phyloP scores from a whole-genome alignment of 352 stramenopile genomes.

The Globisporangium iwayamae region DNA sequence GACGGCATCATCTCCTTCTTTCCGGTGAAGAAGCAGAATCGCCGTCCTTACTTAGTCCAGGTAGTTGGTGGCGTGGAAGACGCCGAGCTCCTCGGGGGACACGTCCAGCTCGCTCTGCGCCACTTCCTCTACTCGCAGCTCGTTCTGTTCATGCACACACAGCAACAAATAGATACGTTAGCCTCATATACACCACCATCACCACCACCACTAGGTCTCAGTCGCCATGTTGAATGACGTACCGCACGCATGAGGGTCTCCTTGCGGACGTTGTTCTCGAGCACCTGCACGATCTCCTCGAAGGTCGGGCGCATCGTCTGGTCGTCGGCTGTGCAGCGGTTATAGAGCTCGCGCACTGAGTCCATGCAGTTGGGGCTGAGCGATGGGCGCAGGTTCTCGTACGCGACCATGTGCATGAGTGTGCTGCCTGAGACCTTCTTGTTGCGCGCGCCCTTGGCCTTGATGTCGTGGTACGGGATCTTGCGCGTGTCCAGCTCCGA shows the following conservation, averaged over 20 bases:
- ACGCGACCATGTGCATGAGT: constrained; percentile 89
- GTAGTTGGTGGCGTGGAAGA: constrained; percentile 82
- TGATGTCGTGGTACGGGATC: constrained; percentile 88
- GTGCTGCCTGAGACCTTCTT: constrained; percentile 85
- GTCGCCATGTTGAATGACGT: constrained; percentile 21
- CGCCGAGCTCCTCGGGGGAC: constrained; percentile 78
- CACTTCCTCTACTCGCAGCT: constrained; percentile 18
- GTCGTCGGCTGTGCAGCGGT: constrained; percentile 76
- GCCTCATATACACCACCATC: neutral
- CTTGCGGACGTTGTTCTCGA: constrained; percentile 84
- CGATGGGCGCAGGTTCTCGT: constrained; percentile 82
- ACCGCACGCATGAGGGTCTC: constrained; percentile 81
- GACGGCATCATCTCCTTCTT: neutral
- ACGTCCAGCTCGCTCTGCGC: constrained; percentile 48
- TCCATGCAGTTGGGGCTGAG: constrained; percentile 83
- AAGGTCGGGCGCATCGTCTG: constrained; percentile 75
- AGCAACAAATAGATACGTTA: neutral
- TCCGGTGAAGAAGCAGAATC: neutral
- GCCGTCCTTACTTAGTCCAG: constrained; percentile 58
- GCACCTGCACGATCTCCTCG: constrained; percentile 80
- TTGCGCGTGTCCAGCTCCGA: constrained; percentile 83
- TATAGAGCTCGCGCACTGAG: constrained; percentile 75
- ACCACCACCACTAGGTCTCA: constrained; percentile 4
- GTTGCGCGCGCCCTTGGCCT: constrained; percentile 75
- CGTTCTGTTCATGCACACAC: constrained; percentile 18